Conservation (phyloP, 2,329 filamentous ascomycete genomes). For the Emmonsiellopsis sp. region DNA sequence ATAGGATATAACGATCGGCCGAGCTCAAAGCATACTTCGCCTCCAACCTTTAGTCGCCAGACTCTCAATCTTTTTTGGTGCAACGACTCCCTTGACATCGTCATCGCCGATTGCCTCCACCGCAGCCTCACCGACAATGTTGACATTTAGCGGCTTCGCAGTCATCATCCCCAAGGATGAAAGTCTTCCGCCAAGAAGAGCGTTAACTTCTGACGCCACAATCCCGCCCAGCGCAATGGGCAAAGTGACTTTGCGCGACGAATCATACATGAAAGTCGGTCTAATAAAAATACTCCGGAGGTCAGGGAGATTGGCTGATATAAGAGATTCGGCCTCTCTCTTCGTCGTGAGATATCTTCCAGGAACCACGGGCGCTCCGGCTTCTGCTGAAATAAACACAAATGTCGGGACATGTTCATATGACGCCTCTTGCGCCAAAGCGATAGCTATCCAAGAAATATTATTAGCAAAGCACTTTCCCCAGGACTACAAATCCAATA, state of each 20-base stretch:
- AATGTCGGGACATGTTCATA: slow-evolving; percentile 59
- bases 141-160: slow-evolving; percentile 77
- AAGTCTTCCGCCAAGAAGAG: slow-evolving; percentile 64
- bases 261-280: slow-evolving; percentile 83
- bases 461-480: slow-evolving; percentile 4
- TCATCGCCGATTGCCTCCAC: slow-evolving; percentile 78
- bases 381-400: slow-evolving; percentile 81
- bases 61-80: slow-evolving; percentile 69
- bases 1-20: neutral
- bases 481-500: neutral
- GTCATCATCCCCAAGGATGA: slow-evolving; percentile 73
- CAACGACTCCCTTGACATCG: slow-evolving; percentile 62
- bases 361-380: slow-evolving; percentile 75
- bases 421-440: slow-evolving; percentile 67
- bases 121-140: slow-evolving; percentile 78
- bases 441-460: slow-evolving; percentile 52
- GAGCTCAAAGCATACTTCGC: slow-evolving; percentile 67
- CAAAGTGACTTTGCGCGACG: slow-evolving; percentile 68
- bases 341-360: slow-evolving; percentile 83
- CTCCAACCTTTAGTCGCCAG: slow-evolving; percentile 79
- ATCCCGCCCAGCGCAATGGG: slow-evolving; percentile 72
- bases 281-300: slow-evolving; percentile 76
- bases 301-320: slow-evolving; percentile 60
- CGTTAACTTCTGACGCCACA: slow-evolving; percentile 67
- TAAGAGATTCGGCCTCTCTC: slow-evolving; percentile 73